Evolutionary conservation across 2,329 filamentous ascomycete species (phyloP).

Genomic region (Curvularia eragrostidis): DNA sequence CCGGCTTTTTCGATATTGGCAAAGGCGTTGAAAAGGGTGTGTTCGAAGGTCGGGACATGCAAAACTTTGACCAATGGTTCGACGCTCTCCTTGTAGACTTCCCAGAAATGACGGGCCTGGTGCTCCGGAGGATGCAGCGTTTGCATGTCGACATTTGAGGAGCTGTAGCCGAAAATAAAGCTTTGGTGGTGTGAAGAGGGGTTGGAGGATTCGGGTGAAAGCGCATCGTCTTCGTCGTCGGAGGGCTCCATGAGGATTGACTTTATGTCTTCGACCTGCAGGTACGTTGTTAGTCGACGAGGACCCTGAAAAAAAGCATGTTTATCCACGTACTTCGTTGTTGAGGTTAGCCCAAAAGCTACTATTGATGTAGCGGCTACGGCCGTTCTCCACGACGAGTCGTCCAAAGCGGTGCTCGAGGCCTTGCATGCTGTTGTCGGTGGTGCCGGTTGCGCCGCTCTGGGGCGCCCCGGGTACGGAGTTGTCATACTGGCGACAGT

Average conservation of each 20-base stretch:
- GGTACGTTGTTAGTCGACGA: neutral
- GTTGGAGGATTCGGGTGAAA: constrained; percentile 47
- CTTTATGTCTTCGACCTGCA: constrained; percentile 66
- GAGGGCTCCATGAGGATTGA: constrained; percentile 67
- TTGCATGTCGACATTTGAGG: constrained; percentile 70
- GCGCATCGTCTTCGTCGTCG: constrained; percentile 65
- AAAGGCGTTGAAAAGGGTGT: constrained; percentile 66
- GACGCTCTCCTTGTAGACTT: constrained; percentile 74
- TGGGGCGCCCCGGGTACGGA: neutral
- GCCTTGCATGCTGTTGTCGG: constrained; percentile 46
- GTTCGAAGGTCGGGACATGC: constrained; percentile 71
- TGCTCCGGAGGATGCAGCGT: constrained; percentile 68
- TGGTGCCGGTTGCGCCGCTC: constrained; percentile 27
- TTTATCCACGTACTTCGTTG: constrained; percentile 66
- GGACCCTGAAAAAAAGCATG: neutral
- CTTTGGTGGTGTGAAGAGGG: constrained; percentile 66
- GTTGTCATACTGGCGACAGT: constrained; percentile 14
- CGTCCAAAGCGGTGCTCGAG: constrained; percentile 67
- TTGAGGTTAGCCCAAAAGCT: constrained; percentile 79
- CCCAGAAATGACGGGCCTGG: constrained; percentile 72
- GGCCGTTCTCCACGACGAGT: constrained; percentile 73
- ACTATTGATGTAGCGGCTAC: constrained; percentile 75
- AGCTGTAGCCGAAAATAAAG: constrained; percentile 76
- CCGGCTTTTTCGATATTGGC: constrained; percentile 65
- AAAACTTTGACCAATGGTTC: constrained; percentile 75